These are phyloP conservation scores for Setaria italica DNA, from an alignment of 202 grass and related monocot genomes.

Conservation along the genomic window DNA sequence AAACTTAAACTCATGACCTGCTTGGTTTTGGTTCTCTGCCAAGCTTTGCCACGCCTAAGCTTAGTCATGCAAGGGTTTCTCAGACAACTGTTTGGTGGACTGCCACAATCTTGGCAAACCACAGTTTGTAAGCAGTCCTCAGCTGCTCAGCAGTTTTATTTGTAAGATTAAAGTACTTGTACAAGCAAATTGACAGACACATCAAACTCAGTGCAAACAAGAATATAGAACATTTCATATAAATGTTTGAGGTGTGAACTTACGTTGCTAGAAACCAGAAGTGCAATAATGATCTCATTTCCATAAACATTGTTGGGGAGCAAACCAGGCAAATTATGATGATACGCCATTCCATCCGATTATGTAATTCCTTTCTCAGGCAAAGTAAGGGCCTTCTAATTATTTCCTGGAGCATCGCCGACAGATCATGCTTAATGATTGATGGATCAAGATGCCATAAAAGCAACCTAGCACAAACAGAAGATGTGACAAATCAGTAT, in stretches of 20 bases:
- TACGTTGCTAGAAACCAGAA: conserved; percentile 86
- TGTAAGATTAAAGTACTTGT: conserved; percentile 18
- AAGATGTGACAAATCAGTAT: conserved; percentile 37
- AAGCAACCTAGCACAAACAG: conserved; percentile 53
- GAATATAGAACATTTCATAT: conserved; percentile 12
- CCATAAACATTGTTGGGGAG: conserved; percentile 70
- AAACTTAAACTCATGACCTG: background rate
- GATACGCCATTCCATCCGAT: conserved; percentile 60
- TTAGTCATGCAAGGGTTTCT: background rate
- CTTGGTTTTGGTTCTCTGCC: background rate
- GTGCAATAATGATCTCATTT: conserved; percentile 66
- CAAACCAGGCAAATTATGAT: conserved; percentile 72
- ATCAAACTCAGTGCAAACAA: conserved; percentile 8
- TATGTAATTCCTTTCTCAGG: conserved; percentile 75
- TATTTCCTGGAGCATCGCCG: conserved; percentile 63
- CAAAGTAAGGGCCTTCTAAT: conserved; percentile 76
- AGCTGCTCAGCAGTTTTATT: background rate
- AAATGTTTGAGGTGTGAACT: conserved; percentile 38
- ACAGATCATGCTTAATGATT: conserved; percentile 76
- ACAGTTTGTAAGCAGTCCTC: background rate
- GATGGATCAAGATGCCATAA: conserved; percentile 82
- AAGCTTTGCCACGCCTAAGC: background rate
- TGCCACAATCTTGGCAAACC: background rate
- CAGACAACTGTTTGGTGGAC: background rate
- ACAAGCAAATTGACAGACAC: conserved; percentile 25